These are phyloP conservation scores for Gaertneriomyces semiglobifer DNA, from an alignment of 192 early-diverging fungal genomes.

Conservation along the genomic window DNA sequence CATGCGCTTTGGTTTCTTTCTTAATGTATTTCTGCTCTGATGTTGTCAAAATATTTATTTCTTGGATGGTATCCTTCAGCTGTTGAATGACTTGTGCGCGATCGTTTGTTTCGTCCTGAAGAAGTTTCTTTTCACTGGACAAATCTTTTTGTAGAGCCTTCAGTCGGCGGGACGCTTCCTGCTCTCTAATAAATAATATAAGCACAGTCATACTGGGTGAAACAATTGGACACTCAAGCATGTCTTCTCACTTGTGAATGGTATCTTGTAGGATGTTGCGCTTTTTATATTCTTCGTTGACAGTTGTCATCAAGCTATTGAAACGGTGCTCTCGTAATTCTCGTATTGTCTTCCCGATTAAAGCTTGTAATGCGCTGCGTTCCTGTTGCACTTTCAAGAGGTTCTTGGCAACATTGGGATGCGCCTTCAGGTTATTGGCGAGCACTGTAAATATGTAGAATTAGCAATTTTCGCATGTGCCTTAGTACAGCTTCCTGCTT, in stretches of 20 bases:
- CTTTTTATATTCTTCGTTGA: conserved; percentile 57
- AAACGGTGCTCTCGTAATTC: conserved; percentile 52
- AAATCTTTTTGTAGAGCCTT: conserved; percentile 53
- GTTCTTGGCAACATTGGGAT: conserved; percentile 49
- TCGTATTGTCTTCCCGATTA: conserved; percentile 42
- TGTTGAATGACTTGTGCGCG: conserved; percentile 62
- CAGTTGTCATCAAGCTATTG: conserved; percentile 45
- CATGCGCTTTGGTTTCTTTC: conserved; percentile 64
- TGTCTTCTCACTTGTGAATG: conserved; percentile 42
- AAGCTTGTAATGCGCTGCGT: conserved; percentile 42
- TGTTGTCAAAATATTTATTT: conserved; percentile 56
- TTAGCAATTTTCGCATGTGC: conserved; percentile 1
- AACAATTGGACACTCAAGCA: background rate
- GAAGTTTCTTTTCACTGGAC: conserved; percentile 45
- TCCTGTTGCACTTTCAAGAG: conserved; percentile 54
- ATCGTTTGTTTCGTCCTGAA: conserved; percentile 56
- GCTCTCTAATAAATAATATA: conserved; percentile 10
- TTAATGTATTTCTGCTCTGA: conserved; percentile 64
- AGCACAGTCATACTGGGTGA: background rate
- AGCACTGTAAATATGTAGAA: conserved; percentile 22
- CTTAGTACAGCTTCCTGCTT: background rate
- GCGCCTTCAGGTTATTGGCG: conserved; percentile 29
- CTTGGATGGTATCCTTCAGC: conserved; percentile 64
- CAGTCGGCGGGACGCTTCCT: conserved; percentile 49
- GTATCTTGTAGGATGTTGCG: conserved; percentile 57